Base-by-base conservation (phyloP, 495 filamentous ascomycete genomes). In the Penicillium ucsense region DNA sequence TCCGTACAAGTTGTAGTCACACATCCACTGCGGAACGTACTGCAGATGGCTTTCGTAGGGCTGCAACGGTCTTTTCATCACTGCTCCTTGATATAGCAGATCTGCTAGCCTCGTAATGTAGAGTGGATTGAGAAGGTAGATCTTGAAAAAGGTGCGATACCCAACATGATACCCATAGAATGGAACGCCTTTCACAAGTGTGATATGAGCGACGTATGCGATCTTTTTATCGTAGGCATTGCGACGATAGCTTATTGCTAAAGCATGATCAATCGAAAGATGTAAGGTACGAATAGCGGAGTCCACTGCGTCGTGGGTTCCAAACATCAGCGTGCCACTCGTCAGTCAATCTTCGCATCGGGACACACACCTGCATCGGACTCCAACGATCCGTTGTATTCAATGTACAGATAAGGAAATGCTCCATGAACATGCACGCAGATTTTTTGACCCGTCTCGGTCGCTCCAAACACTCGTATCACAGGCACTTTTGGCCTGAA, bases 391-490 rank as follows among this genome's bases (percentile, higher is more conserved):
- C 85, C 86, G 33, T 78, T 73, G 65, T 98, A 97, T 64, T 92
- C 80, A 51, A 98, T 72, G 62, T 87, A 97, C 7, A 98, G 71
- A 61, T 98, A 98, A 4, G 94, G 92, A 58, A 97, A 89, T 31
- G 83, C 91, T 50, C 94, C 92, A 62, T 98, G 92, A 39, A 98
- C 81, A 74, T 98, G 92, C 27, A 88, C 89, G 68, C 92, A 97
- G 10, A 97, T 87, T 52, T 90, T 94, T 63, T 98, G 91, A 2
- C 94, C 94, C 0, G 89, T 87, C 63, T 96, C 94, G 3, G 92
- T 95, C 4, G 89, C 82, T 0, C 92, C 94, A 63, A 96, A 98
- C 12, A 92, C 79, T 51, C 92, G 81, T 42, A 98, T 84, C 27
- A 97, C 81, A 2, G 92, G 94, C 6, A 97, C 81, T 45, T 76